phyloP scores from a whole-genome alignment of 2,329 filamentous ascomycete species.

The Fonsecaea pugnacius region DNA sequence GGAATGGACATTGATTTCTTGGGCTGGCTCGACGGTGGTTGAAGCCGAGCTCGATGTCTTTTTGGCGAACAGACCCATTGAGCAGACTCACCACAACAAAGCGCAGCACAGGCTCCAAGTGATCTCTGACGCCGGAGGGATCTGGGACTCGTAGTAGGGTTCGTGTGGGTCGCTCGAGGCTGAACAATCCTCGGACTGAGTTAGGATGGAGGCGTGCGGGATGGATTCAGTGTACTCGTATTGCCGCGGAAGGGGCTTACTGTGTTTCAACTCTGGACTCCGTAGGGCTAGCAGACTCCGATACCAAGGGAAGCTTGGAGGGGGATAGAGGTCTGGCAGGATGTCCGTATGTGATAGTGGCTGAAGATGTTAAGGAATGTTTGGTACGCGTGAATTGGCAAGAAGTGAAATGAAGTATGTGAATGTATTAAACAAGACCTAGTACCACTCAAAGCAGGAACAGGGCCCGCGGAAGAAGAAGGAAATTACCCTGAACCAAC shows the following conservation, averaged over 20 bases:
- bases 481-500: constrained; percentile 17
- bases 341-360: not conserved
- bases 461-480: constrained; percentile 17
- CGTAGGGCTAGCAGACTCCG: not conserved
- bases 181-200: not conserved
- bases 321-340: not conserved
- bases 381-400: not conserved
- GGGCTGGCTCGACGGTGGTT: constrained; percentile 3
- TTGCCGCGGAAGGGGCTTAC: constrained; percentile 12
- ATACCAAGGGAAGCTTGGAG: not conserved
- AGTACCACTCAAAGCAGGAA: constrained; percentile 16
- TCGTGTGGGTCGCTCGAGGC: constrained; percentile 8
- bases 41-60: constrained; percentile 18
- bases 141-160: not conserved
- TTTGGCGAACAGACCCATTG: constrained; percentile 29
- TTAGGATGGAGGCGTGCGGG: not conserved
- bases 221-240: constrained; percentile 8
- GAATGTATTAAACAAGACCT: constrained; percentile 10
- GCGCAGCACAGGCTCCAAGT: not conserved
- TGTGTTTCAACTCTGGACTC: not conserved
- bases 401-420: not conserved
- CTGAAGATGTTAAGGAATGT: not conserved
- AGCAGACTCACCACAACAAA: not conserved
- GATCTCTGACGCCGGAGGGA: not conserved
- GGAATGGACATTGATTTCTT: constrained; percentile 24